These are phyloP conservation scores for Phytopythium helicoides DNA, from an alignment of 352 stramenopile genomes.

Conservation along the genomic window DNA sequence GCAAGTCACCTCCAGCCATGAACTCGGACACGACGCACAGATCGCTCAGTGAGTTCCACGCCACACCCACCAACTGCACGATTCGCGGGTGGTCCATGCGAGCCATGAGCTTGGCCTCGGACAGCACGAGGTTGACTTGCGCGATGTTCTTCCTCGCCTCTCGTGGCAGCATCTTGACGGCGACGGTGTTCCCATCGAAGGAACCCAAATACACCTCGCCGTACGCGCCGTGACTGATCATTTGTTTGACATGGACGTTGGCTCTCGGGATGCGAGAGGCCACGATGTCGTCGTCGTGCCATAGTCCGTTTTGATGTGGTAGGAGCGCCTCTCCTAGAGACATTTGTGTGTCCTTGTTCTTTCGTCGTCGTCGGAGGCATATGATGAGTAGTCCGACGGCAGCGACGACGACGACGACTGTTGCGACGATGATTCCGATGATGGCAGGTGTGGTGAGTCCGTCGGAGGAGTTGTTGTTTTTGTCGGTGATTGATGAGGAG, in stretches of 20 bases:
- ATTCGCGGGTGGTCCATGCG: conserved; percentile 18
- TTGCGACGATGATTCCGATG: not conserved
- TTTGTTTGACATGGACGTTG: conserved; percentile 1
- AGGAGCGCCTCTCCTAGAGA: not conserved
- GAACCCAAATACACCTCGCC: conserved; percentile 21
- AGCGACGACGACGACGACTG: not conserved
- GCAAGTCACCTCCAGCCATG: conserved; percentile 31
- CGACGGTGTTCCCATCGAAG: conserved; percentile 15
- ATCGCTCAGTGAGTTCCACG: conserved; percentile 29
- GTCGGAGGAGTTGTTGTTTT: not conserved
- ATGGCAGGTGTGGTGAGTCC: not conserved
- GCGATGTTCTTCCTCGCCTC: conserved; percentile 9
- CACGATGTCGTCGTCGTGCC: not conserved
- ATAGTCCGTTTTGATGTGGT: not conserved
- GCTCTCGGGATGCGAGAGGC: conserved; percentile 1
- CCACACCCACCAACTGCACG: conserved; percentile 22
- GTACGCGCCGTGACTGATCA: conserved; percentile 19
- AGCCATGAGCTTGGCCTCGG: conserved; percentile 19
- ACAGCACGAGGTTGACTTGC: conserved; percentile 18
- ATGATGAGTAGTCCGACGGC: not conserved
- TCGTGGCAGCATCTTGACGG: conserved; percentile 26
- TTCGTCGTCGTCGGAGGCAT: not conserved
- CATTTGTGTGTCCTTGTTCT: not conserved
- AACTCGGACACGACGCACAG: conserved; percentile 32
- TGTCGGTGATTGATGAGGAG: not conserved